Evolutionary conservation across 495 filamentous ascomycete species (phyloP).

Genomic region (Aspergillus bertholletiae): DNA sequence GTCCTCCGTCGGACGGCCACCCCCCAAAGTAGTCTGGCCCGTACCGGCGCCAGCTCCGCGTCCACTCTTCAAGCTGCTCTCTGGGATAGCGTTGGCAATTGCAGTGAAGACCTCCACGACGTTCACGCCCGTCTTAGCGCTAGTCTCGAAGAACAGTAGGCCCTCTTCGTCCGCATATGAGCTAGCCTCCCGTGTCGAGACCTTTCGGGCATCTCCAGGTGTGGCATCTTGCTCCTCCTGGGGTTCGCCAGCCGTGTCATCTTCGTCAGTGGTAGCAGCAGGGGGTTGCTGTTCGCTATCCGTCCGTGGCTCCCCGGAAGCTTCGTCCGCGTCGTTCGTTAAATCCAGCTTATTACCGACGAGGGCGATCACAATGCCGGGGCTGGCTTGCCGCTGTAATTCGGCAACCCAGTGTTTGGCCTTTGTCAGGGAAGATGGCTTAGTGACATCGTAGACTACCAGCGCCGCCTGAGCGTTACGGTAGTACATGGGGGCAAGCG

Average conservation of each 20-base stretch:
- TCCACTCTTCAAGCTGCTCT: conserved; percentile 87
- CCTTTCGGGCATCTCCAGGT: conserved; percentile 77
- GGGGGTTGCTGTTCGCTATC: conserved; percentile 25
- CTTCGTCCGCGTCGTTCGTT: conserved; percentile 51
- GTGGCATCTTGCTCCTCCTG: conserved; percentile 59
- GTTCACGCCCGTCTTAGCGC: conserved; percentile 91
- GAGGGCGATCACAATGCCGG: conserved; percentile 95
- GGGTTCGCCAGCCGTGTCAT: conserved; percentile 32
- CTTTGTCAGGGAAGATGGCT: conserved; percentile 90
- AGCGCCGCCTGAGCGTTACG: conserved; percentile 98
- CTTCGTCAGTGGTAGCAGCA: conserved; percentile 25
- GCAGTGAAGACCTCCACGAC: conserved; percentile 95
- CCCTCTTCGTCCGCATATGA: conserved; percentile 92
- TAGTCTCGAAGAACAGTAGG: conserved; percentile 94
- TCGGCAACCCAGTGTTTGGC: conserved; percentile 99
- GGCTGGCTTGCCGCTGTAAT: conserved; percentile 93
- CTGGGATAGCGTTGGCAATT: conserved; percentile 96
- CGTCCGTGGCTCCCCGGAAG: conserved; percentile 27
- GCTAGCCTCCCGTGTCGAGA: conserved; percentile 84
- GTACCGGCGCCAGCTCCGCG: conserved; percentile 62
- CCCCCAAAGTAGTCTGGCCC: conserved; percentile 41
- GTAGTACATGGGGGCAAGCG: conserved; percentile 98
- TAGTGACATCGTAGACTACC: conserved; percentile 98
- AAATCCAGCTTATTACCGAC: conserved; percentile 98
- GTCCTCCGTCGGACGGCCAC: conserved; percentile 38